Conservation (phyloP, 306 rosid genomes). For the Betula pendula region DNA sequence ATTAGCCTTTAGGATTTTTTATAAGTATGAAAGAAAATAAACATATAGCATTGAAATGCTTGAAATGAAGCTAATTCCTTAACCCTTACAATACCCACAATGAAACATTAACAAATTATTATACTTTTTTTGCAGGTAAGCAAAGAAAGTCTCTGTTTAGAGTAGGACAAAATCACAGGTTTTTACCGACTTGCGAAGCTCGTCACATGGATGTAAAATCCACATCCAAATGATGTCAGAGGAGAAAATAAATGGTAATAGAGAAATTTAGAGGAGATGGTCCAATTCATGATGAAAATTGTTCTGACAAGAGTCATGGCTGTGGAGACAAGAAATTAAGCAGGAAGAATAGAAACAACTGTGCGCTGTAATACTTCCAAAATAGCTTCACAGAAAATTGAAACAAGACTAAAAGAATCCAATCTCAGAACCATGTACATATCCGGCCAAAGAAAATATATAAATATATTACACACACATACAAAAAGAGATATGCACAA, state of each 20-base stretch:
- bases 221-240: constrained; percentile 25
- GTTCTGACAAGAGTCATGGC: constrained; percentile 37
- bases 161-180: too few species aligned
- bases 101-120: too few species aligned
- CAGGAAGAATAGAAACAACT: too few species aligned
- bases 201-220: neutral
- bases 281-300: constrained; percentile 16
- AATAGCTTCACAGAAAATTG: neutral
- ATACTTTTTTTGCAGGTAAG: too few species aligned
- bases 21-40: neutral
- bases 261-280: constrained; percentile 7
- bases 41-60: neutral
- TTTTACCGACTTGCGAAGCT: too few species aligned
- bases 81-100: neutral
- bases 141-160: too few species aligned
- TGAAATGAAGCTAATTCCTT: neutral
- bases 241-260: neutral
- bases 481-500: too few species aligned
- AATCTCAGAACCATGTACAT: too few species aligned
- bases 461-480: too few species aligned
- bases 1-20: neutral
- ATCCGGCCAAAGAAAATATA: too few species aligned
- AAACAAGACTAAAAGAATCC: neutral
- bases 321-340: too few species aligned
- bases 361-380: too few species aligned